Conservation (phyloP, 2,329 filamentous ascomycete genomes). For the Incumbomyces delicatus region DNA sequence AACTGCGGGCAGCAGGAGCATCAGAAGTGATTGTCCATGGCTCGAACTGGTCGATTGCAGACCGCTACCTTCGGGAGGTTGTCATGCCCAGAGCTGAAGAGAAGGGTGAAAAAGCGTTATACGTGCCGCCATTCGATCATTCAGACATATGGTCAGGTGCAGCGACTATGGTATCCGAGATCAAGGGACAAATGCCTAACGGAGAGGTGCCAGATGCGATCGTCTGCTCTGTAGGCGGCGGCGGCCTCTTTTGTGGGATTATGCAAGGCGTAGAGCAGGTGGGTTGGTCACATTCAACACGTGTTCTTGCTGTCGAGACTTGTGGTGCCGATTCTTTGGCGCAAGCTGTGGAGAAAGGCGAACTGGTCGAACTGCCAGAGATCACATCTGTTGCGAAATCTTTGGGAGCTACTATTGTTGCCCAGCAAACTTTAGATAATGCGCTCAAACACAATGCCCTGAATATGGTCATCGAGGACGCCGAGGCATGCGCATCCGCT, state of each 20-base stretch:
- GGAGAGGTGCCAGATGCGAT: constrained; percentile 51
- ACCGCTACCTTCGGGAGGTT: constrained; percentile 52
- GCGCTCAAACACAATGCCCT: constrained; percentile 44
- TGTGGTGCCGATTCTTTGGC: constrained; percentile 60
- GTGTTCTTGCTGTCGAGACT: constrained; percentile 66
- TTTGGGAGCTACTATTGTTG: constrained; percentile 61
- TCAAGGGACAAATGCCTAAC: constrained; percentile 31
- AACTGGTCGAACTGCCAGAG: constrained; percentile 52
- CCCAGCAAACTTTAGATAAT: constrained; percentile 56
- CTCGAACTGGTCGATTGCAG: constrained; percentile 58
- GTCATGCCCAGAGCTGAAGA: constrained; percentile 24
- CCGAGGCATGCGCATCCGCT: constrained; percentile 68
- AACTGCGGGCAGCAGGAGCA: constrained; percentile 58
- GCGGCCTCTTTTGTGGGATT: constrained; percentile 67
- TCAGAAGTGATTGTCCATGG: constrained; percentile 57
- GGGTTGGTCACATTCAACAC: constrained; percentile 17
- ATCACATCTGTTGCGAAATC: constrained; percentile 69
- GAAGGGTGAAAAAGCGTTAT: constrained; percentile 29
- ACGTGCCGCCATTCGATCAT: constrained; percentile 38
- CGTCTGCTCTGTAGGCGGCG: constrained; percentile 69
- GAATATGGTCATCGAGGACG: constrained; percentile 58
- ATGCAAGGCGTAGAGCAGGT: constrained; percentile 50
- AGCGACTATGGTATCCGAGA: constrained; percentile 34
- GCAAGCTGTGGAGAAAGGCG: constrained; percentile 44
- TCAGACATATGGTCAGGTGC: constrained; percentile 36